These are phyloP conservation scores for Chimonanthus praecox DNA, from an alignment of 164 flowering plant species.

Conservation along the genomic window DNA sequence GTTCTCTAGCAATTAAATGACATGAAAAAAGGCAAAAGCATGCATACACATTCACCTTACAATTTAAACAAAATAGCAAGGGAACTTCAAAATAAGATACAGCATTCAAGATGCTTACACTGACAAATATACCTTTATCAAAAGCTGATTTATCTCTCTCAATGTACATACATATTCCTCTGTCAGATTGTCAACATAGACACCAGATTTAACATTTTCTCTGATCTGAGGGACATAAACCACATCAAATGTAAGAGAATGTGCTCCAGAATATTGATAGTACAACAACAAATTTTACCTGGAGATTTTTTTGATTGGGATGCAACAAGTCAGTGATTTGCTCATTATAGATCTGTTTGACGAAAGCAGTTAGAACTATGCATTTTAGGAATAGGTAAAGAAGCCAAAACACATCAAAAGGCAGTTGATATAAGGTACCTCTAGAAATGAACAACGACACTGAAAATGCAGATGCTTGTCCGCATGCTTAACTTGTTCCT, in stretches of 20 bases:
- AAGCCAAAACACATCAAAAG: neutral
- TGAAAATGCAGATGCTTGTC: slow-evolving; percentile 80
- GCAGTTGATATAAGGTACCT: slow-evolving; percentile 37
- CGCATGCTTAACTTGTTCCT: slow-evolving; percentile 86
- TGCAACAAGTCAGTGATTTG: slow-evolving; percentile 96
- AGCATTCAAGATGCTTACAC: neutral
- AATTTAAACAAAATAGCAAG: neutral
- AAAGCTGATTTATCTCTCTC: slow-evolving; percentile 64
- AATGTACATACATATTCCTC: slow-evolving; percentile 68
- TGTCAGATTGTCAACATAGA: slow-evolving; percentile 85
- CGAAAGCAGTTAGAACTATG: slow-evolving; percentile 2
- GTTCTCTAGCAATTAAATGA: neutral
- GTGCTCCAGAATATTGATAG: neutral
- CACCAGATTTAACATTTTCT: slow-evolving; percentile 94
- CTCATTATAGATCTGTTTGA: slow-evolving; percentile 87
- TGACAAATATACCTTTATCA: slow-evolving; percentile 47
- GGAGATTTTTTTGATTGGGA: slow-evolving; percentile 71
- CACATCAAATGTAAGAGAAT: neutral
- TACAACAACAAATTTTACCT: slow-evolving; percentile 34
- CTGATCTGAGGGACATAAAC: slow-evolving; percentile 49
- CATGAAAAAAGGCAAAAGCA: neutral
- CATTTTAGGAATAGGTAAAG: neutral
- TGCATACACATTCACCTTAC: neutral
- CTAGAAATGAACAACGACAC: slow-evolving; percentile 94
- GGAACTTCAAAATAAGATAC: neutral